Evolutionary conservation across 164 flowering plant species (phyloP).

Genomic region (Stephania cephalantha): DNA sequence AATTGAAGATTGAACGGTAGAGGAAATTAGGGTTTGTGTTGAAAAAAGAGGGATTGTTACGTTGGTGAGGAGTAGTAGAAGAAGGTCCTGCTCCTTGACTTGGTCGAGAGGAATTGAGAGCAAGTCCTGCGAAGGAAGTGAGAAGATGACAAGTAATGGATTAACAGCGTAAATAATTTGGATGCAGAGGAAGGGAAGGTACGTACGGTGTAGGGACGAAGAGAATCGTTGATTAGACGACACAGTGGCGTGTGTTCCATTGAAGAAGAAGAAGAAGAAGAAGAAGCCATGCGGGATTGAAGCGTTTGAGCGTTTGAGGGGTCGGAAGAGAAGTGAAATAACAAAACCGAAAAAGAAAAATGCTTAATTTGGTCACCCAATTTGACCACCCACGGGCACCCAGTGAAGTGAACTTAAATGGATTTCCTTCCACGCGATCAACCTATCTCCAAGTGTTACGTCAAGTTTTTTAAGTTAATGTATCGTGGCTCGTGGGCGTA

Average conservation of each 20-base stretch:
- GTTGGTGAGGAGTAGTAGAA: slow-evolving; percentile 50
- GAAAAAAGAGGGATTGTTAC: slow-evolving; percentile 14
- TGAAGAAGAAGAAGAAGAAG: no score
- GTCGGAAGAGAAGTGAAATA: no score
- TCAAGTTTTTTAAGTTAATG: no score
- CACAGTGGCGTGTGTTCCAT: slow-evolving; percentile 29
- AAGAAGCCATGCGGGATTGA: no score
- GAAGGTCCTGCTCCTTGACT: slow-evolving; percentile 43
- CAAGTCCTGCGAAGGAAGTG: slow-evolving; percentile 19
- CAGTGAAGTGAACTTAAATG: no score
- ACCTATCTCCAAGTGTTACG: no score
- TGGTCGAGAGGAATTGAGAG: slow-evolving; percentile 14
- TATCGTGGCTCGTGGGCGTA: no score
- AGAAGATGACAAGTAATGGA: neutral
- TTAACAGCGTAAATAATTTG: neutral
- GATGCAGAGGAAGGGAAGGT: neutral
- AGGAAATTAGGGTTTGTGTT: neutral
- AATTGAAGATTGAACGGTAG: neutral
- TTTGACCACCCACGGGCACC: no score
- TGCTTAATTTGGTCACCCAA: no score
- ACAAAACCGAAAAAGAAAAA: no score
- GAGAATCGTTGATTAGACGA: slow-evolving; percentile 35
- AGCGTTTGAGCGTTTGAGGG: no score
- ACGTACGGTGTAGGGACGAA: slow-evolving; percentile 34
- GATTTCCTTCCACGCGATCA: no score